These are phyloP conservation scores for Dioscorea dumetorum DNA, from an alignment of 106 monocot species.

Conservation along the genomic window DNA sequence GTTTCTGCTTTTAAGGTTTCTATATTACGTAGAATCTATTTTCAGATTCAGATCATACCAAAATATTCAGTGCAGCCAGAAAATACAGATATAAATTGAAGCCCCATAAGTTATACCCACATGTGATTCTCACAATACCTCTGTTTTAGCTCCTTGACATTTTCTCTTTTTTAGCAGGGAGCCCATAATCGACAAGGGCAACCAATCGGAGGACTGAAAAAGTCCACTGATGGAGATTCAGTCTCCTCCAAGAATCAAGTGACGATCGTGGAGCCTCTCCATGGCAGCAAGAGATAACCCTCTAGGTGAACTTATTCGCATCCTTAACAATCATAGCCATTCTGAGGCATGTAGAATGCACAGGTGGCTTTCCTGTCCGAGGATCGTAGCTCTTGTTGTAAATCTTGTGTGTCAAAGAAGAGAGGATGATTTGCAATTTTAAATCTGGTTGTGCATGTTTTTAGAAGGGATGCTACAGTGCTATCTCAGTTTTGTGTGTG, in stretches of 20 bases:
- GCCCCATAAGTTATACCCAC: background rate
- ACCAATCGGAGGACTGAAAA: slow-evolving; percentile 30
- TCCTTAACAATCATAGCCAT: too few relatives aligned
- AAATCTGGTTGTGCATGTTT: too few relatives aligned
- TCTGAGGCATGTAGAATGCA: too few relatives aligned
- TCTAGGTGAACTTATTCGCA: too few relatives aligned
- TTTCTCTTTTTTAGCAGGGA: slow-evolving; percentile 22
- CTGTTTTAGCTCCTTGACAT: background rate
- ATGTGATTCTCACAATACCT: background rate
- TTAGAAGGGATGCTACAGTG: too few relatives aligned
- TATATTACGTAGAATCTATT: too few relatives aligned
- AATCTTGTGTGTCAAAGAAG: too few relatives aligned
- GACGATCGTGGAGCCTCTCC: slow-evolving; percentile 43
- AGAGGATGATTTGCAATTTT: too few relatives aligned
- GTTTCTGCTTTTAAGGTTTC: too few relatives aligned
- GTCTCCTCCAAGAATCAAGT: slow-evolving; percentile 33
- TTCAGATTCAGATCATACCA: background rate
- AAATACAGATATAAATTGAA: background rate
- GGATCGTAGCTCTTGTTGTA: too few relatives aligned
- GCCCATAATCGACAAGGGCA: slow-evolving; percentile 60
- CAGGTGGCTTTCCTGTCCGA: too few relatives aligned
- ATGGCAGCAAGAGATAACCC: slow-evolving; percentile 31
- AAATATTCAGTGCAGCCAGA: background rate
- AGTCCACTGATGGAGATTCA: slow-evolving; percentile 42
- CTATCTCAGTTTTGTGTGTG: too few relatives aligned